phyloP scores from a whole-genome alignment of 2,329 filamentous ascomycete genomes.

The Scolecobasidium constrictum region DNA sequence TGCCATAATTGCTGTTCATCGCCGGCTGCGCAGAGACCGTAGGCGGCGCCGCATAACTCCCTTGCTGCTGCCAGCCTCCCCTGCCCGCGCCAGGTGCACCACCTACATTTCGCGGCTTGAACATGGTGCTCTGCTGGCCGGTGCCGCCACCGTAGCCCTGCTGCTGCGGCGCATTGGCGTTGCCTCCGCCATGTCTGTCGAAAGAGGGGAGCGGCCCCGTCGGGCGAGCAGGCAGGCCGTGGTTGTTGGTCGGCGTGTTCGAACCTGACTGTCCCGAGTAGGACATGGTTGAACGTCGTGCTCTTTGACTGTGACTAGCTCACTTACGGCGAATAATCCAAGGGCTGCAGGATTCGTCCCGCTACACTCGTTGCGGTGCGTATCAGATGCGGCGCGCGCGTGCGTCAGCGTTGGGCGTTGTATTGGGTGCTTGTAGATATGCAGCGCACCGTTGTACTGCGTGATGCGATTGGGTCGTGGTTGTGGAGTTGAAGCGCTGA shows the following conservation, averaged over 20 bases:
- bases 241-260: not conserved
- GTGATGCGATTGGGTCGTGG: too few relatives aligned
- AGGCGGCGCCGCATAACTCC: constrained; percentile 18
- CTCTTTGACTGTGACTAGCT: not conserved
- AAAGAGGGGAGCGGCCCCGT: constrained; percentile 4
- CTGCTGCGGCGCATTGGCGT: not conserved
- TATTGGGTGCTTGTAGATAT: too few relatives aligned
- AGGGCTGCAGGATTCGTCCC: too few relatives aligned
- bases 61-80: constrained; percentile 15
- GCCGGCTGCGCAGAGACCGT: constrained; percentile 9
- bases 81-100: constrained; percentile 21
- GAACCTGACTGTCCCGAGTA: not conserved
- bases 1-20: not conserved
- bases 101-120: constrained; percentile 50
- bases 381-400: too few relatives aligned
- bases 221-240: constrained; percentile 5
- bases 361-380: not conserved
- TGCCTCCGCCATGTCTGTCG: not conserved
- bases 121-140: constrained; percentile 29
- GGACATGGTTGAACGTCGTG: constrained; percentile 2
- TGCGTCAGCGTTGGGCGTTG: too few relatives aligned
- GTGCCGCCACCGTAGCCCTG: not conserved
- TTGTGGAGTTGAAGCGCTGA: too few relatives aligned
- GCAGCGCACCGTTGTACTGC: too few relatives aligned
- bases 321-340: not conserved